Conservation (phyloP, 2,329 filamentous ascomycete species). For the Trichophyton mentagrophytes region DNA sequence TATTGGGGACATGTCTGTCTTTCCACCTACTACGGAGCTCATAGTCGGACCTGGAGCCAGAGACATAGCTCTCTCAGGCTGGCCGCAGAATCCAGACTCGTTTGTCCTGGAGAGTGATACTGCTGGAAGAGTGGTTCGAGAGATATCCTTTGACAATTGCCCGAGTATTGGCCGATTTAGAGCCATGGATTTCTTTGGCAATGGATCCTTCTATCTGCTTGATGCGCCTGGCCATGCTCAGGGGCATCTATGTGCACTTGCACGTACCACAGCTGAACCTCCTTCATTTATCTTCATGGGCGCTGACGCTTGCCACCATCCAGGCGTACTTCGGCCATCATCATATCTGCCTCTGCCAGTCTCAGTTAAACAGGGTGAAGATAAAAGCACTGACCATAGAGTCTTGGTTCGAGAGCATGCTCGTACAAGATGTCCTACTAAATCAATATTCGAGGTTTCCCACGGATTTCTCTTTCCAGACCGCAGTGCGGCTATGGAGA, state of each 20-base stretch:
- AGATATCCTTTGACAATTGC: conserved; percentile 12
- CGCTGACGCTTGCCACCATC: conserved; percentile 19
- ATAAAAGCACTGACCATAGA: not conserved
- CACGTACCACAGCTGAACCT: conserved; percentile 15
- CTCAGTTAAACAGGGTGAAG: not conserved
- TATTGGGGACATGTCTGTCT: conserved; percentile 38
- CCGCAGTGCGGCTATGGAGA: not conserved
- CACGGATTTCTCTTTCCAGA: not conserved
- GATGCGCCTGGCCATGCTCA: conserved; percentile 18
- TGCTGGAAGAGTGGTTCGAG: conserved; percentile 14
- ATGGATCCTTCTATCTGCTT: conserved; percentile 22
- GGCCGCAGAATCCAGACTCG: conserved; percentile 29
- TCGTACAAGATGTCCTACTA: not conserved
- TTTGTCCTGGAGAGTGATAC: conserved; percentile 22
- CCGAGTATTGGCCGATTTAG: conserved; percentile 16
- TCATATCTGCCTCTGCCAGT: conserved; percentile 8
- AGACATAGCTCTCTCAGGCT: conserved; percentile 35
- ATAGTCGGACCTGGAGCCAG: conserved; percentile 44
- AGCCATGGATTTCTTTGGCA: conserved; percentile 21
- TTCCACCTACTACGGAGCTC: conserved; percentile 36
- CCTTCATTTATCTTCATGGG: conserved; percentile 20
- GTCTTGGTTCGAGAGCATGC: not conserved
- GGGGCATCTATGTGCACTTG: conserved; percentile 20
- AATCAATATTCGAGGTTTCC: not conserved
- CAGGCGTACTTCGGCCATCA: conserved; percentile 21